Percentiles rank a stretch among this genome's conserved stretches.
phyloP scores from a whole-genome alignment of 371 early-diverging fungal genomes.

The Furculomyces boomerangus region DNA sequence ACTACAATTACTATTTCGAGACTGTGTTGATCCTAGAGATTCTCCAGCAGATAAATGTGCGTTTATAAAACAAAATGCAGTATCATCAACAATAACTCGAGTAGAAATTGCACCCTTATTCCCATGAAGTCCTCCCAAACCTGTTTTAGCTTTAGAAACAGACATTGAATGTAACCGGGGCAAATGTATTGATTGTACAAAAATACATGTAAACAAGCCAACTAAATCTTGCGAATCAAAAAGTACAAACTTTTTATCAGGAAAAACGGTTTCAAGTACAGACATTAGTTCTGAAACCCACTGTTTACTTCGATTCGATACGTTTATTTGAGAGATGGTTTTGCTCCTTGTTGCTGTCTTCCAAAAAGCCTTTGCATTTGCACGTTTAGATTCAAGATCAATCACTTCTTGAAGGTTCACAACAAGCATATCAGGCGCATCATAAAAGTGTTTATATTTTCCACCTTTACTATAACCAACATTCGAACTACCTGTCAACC shows the following conservation, averaged over 20 bases:
- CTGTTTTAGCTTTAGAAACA: slow-evolving; percentile 63
- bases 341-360: slow-evolving; percentile 37
- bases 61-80: slow-evolving; percentile 71
- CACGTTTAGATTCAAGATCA: slow-evolving; percentile 68
- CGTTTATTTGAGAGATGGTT: slow-evolving; percentile 40
- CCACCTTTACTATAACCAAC: background rate
- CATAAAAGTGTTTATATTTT: background rate
- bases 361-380: slow-evolving; percentile 55
- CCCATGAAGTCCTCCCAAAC: slow-evolving; percentile 63
- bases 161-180: slow-evolving; percentile 69
- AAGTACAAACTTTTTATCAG: slow-evolving; percentile 37
- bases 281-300: background rate
- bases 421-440: slow-evolving; percentile 55
- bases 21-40: slow-evolving; percentile 60
- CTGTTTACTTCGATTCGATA: slow-evolving; percentile 22
- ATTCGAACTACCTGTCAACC: background rate
- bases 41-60: slow-evolving; percentile 90
- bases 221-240: slow-evolving; percentile 73
- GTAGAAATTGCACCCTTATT: slow-evolving; percentile 81
- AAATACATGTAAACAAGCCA: slow-evolving; percentile 67
- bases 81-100: slow-evolving; percentile 69
- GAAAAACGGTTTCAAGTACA: slow-evolving; percentile 13
- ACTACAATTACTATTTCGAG: slow-evolving; percentile 45
- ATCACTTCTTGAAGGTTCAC: slow-evolving; percentile 92
- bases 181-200: slow-evolving; percentile 44